Evolutionary conservation across 108 stramenopile species (phyloP).

Genomic region (Skeletonema grethae): DNA sequence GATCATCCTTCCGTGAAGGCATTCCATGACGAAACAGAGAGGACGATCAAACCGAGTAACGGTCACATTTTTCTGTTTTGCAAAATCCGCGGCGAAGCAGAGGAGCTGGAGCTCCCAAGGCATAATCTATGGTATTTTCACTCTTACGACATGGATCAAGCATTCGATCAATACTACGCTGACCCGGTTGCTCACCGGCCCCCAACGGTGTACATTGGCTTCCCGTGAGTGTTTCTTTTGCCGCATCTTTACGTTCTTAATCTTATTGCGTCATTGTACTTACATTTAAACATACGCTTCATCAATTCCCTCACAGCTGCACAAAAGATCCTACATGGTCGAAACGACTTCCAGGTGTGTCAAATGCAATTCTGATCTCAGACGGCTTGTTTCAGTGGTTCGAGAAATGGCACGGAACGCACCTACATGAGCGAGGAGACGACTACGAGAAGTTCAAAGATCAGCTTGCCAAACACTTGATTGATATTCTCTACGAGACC

Average conservation of each 20-base stretch:
- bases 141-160: constrained; percentile 56
- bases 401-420: constrained; percentile 42
- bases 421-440: constrained; percentile 32
- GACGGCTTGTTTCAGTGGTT: constrained; percentile 62
- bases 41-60: constrained; percentile 46
- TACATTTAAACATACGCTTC: no score
- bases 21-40: constrained; percentile 42
- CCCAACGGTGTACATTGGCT: constrained; percentile 62
- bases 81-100: constrained; percentile 58
- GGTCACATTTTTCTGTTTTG: constrained; percentile 60
- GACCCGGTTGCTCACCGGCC: constrained; percentile 52
- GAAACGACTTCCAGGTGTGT: constrained; percentile 47
- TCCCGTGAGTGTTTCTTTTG: constrained; percentile 30
- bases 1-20: constrained; percentile 52
- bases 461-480: constrained; percentile 47
- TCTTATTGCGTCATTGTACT: background rate
- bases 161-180: constrained; percentile 58
- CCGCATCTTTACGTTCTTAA: background rate
- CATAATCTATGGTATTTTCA: constrained; percentile 72
- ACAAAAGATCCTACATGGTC: constrained; percentile 57
- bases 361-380: constrained; percentile 57
- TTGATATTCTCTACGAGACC: constrained; percentile 58
- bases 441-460: constrained; percentile 63
- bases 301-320: background rate
- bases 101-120: constrained; percentile 41